Conservation (phyloP, 2,329 filamentous ascomycete genomes). For the Coniochaeta sp. region DNA sequence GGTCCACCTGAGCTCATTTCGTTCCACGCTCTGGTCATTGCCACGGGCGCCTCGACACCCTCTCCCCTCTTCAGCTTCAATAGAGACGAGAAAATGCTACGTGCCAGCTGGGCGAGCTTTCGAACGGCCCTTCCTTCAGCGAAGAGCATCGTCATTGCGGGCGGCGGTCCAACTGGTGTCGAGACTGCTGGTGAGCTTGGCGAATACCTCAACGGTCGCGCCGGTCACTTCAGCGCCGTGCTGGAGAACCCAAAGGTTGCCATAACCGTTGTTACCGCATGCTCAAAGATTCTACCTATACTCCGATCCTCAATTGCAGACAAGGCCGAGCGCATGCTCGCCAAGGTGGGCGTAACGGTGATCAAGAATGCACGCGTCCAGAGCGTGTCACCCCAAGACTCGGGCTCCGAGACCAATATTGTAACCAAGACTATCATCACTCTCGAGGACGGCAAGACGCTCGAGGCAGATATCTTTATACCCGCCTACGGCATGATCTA, state of each 20-base stretch:
- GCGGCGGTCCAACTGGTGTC: conserved; percentile 34
- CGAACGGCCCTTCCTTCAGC: conserved; percentile 28
- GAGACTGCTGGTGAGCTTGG: conserved; percentile 43
- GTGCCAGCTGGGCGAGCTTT: conserved; percentile 27
- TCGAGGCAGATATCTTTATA: conserved; percentile 39
- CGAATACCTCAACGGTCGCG: conserved; percentile 39
- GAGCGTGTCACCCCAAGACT: conserved; percentile 18
- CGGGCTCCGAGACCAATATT: conserved; percentile 10
- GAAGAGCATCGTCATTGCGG: conserved; percentile 34
- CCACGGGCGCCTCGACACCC: conserved; percentile 35
- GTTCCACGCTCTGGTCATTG: conserved; percentile 39
- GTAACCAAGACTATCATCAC: conserved; percentile 14
- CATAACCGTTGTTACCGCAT: conserved; percentile 36
- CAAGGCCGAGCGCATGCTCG: conserved; percentile 31
- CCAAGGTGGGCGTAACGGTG: conserved; percentile 37
- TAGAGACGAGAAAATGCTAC: conserved; percentile 22
- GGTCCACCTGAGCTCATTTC: conserved; percentile 14
- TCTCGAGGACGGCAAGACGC: conserved; percentile 23
- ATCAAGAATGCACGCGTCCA: conserved; percentile 31
- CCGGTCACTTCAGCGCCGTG: conserved; percentile 26
- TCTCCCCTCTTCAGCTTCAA: conserved; percentile 36
- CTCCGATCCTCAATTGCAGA: conserved; percentile 28
- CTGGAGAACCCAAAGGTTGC: conserved; percentile 23
- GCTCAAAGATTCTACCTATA: conserved; percentile 28
- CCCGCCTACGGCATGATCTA: conserved; percentile 29